A percentile compares a stretch with the other conserved stretches of the same genome.
phyloP scores from a whole-genome alignment of 768 basidiomycete species.

The Xerocomellus chrysenteron region DNA sequence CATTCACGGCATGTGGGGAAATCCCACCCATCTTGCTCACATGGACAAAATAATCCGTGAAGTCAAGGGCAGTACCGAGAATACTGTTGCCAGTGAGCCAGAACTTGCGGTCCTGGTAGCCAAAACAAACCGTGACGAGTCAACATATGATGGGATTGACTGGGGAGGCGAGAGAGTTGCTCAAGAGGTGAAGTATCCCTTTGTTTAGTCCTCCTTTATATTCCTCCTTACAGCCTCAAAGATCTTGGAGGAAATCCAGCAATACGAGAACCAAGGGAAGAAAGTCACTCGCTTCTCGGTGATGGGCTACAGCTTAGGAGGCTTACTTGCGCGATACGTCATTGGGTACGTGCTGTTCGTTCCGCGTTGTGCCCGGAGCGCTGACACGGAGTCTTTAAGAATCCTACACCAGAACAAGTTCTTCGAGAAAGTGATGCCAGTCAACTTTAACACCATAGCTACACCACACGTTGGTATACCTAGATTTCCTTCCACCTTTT shows the following conservation, averaged over 20 bases:
- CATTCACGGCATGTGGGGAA: constrained; percentile 79
- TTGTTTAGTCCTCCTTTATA: background rate
- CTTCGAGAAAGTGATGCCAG: constrained; percentile 66
- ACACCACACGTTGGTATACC: constrained; percentile 82
- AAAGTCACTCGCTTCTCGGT: constrained; percentile 69
- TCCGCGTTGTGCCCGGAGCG: background rate
- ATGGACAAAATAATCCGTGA: constrained; percentile 53
- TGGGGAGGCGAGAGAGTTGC: constrained; percentile 82
- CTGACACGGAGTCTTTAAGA: constrained; percentile 32
- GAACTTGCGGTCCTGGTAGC: constrained; percentile 62
- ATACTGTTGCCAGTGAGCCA: constrained; percentile 32
- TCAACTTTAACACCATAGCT: constrained; percentile 82
- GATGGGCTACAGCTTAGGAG: constrained; percentile 80
- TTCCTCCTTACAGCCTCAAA: constrained; percentile 26
- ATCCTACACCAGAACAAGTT: constrained; percentile 66
- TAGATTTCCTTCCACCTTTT: constrained; percentile 58
- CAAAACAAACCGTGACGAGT: constrained; percentile 61
- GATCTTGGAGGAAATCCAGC: constrained; percentile 56
- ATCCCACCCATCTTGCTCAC: constrained; percentile 62
- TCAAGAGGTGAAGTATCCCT: constrained; percentile 54
- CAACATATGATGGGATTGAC: constrained; percentile 82
- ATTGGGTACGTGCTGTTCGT: constrained; percentile 51
- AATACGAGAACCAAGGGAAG: constrained; percentile 51
- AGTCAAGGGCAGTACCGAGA: constrained; percentile 30
- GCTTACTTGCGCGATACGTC: constrained; percentile 76